Evolutionary conservation across 306 rosid genomes (phyloP), one percentile per base, ranked within the genome.

Genomic region (Cucurbita argyrosperma): DNA sequence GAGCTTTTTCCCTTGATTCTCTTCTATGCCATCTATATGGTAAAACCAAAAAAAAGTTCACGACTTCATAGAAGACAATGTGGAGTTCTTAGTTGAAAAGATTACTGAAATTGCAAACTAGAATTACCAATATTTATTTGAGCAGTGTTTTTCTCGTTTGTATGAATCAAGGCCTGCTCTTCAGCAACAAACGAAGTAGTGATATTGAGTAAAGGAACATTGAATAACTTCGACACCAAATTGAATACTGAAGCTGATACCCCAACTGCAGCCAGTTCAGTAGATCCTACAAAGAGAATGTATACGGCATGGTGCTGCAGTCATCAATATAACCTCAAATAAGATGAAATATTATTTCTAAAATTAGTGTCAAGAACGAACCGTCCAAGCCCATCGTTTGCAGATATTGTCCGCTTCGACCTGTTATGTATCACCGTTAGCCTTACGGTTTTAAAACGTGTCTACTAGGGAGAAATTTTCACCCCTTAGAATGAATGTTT

Each of bases 131-230:
- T 80, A 71, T 76, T 76, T 71, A 37, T 68, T 74, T 11, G 80
- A 45, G 19, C 74, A 40, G 78, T 57, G 58, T 40, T 80, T 50
- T 74, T 88, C 59, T 71, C 18, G 6, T 68, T 67, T 83, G 83
- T 83, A 43, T 76, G 70, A 35, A 79, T 73, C 65, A 80, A 79
- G 15, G 91, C 92, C 79, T 89, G 96, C 78, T 87, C 97, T 85
- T 94, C 99, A 56, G 97, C 97, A 79, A 94, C 97, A 73, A 86
- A 94, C 40, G 99, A 94, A 38, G 97, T 94, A 30, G 99, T 94
- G 71, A 94, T 86, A 77, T 94, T 94, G 66, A 94, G 99, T 71
- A 82, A 61, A 3, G 88, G 90, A 75, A 87, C 85, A 23, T 94
- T 94, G 77, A 94, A 91, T 70, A 90, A 80, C 82, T 91, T 94